Conservation (phyloP, 345 rosid species). For the Pistacia atlantica region DNA sequence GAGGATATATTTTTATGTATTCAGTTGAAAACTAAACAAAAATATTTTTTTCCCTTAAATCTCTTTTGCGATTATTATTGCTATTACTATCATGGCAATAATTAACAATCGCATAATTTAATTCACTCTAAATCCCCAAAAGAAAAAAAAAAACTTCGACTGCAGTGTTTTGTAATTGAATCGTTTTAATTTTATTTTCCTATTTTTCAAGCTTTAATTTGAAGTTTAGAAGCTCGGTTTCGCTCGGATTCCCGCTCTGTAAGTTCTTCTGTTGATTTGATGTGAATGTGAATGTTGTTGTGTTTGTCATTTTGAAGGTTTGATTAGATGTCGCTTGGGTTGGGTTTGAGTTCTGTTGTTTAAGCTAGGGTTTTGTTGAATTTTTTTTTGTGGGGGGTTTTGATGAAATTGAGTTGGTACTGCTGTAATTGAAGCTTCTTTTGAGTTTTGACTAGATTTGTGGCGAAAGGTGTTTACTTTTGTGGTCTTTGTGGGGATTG, state of each 20-base stretch:
- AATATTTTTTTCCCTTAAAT: too few relatives aligned
- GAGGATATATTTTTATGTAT: not conserved
- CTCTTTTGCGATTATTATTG: not conserved
- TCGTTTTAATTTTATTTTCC: too few relatives aligned
- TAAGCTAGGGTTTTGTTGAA: slow-evolving; percentile 8
- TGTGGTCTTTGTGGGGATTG: not conserved
- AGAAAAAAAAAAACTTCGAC: too few relatives aligned
- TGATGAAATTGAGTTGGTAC: not conserved
- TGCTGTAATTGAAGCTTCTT: not conserved
- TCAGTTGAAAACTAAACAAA: not conserved
- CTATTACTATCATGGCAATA: not conserved
- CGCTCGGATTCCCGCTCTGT: not conserved
- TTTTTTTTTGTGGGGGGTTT: not conserved
- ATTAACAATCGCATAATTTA: not conserved
- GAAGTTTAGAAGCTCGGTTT: not conserved
- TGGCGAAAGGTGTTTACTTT: not conserved
- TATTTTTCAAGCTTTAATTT: not conserved
- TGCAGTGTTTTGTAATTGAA: not conserved
- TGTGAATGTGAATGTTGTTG: not conserved
- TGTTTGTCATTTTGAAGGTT: not conserved
- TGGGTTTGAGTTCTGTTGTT: slow-evolving; percentile 2
- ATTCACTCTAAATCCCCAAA: not conserved
- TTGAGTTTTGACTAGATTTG: not conserved
- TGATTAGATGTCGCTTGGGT: not conserved
- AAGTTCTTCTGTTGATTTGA: not conserved